Conservation (phyloP, 129 eudicot species). For the Arctium lappa region DNA sequence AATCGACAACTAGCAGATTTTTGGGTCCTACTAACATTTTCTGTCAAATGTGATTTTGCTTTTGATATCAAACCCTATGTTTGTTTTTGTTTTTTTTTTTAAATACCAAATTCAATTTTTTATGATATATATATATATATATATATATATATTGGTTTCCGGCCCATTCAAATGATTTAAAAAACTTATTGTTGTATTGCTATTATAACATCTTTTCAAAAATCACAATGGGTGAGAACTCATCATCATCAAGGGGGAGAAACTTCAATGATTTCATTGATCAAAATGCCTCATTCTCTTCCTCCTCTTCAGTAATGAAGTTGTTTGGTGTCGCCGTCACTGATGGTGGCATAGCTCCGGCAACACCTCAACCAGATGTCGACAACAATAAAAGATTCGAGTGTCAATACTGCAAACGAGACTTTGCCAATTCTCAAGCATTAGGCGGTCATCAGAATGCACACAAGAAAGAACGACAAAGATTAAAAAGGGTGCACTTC, state of each 20-base stretch:
- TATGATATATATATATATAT: background rate
- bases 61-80: background rate
- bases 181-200: background rate
- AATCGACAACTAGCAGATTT: conserved; percentile 16
- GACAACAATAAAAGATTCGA: conserved; percentile 56
- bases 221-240: conserved; percentile 44
- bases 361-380: conserved; percentile 23
- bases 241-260: conserved; percentile 31
- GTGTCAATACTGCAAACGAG: conserved; percentile 55
- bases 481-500: conserved; percentile 54
- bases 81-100: background rate
- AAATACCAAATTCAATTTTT: background rate
- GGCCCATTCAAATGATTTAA: no score
- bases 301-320: conserved; percentile 55
- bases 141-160: conserved; percentile 4
- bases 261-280: conserved; percentile 11
- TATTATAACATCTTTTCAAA: background rate
- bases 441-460: conserved; percentile 91
- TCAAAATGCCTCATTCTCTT: conserved; percentile 26
- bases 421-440: conserved; percentile 73
- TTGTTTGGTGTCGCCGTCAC: conserved; percentile 63
- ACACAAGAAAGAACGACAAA: conserved; percentile 76
- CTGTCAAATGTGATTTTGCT: conserved; percentile 19
- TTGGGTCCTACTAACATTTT: conserved; percentile 35
- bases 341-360: conserved; percentile 23